Evolutionary conservation across 2,329 filamentous ascomycete genomes (phyloP).

Genomic region (Colletotrichum scovillei): DNA sequence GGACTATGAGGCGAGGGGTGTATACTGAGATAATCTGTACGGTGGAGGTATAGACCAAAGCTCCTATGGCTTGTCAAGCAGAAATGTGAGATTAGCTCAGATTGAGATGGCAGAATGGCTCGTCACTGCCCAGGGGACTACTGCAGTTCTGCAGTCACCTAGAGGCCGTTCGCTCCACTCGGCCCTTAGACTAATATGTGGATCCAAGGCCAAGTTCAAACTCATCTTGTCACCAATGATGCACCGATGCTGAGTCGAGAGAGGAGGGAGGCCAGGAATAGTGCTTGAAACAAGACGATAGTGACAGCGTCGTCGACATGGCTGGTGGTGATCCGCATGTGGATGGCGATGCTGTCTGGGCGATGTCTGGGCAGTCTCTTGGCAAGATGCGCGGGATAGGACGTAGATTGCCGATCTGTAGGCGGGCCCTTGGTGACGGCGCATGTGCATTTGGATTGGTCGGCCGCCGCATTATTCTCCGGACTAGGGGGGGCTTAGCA

Average conservation of each 20-base stretch:
- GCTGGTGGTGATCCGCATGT: conserved; percentile 32
- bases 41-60: conserved; percentile 19
- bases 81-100: conserved; percentile 25
- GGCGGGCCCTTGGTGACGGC: conserved; percentile 19
- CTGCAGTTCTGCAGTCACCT: conserved; percentile 20
- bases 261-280: conserved; percentile 34
- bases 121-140: conserved; percentile 21
- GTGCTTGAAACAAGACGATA: conserved; percentile 38
- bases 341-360: conserved; percentile 34
- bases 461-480: conserved; percentile 34
- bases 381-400: conserved; percentile 37
- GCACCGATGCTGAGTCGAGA: conserved; percentile 28
- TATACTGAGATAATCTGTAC: not conserved
- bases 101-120: conserved; percentile 11
- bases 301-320: conserved; percentile 34
- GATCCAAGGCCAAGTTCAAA: conserved; percentile 32
- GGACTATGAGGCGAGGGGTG: conserved; percentile 4
- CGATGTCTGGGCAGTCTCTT: conserved; percentile 36
- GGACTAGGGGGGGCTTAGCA: conserved; percentile 36
- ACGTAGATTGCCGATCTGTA: conserved; percentile 37
- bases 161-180: conserved; percentile 1
- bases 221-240: conserved; percentile 34
- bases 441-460: conserved; percentile 32
- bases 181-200: conserved; percentile 9
- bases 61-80: conserved; percentile 25